Conservation (phyloP, 2,329 filamentous ascomycete genomes). For the Pezicula carpinea region DNA sequence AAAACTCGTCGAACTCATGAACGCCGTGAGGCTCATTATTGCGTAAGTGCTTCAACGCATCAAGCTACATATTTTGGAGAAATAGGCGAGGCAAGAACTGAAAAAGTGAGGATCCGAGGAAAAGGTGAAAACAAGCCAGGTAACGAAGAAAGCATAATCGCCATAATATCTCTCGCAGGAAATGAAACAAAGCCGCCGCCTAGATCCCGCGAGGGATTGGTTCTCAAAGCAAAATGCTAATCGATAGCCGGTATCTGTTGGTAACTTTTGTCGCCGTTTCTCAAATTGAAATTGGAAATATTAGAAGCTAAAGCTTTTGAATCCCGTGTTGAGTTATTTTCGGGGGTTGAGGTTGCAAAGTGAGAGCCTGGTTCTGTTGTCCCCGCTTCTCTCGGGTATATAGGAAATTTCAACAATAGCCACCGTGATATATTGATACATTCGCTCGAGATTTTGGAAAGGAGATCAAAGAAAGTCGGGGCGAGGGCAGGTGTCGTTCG, state of each 20-base stretch:
- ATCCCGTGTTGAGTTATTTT: conserved; percentile 3
- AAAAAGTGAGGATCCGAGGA: background rate
- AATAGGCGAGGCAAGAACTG: background rate
- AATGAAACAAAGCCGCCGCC: conserved; percentile 12
- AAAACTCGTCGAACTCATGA: background rate
- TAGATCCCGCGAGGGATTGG: conserved; percentile 13
- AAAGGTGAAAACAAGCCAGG: conserved; percentile 4
- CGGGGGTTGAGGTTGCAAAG: conserved; percentile 3
- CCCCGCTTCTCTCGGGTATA: conserved; percentile 21
- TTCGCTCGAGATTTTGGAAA: conserved; percentile 12
- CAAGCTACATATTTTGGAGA: background rate
- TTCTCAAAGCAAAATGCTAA: background rate
- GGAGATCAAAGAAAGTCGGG: conserved; percentile 6
- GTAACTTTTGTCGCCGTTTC: background rate
- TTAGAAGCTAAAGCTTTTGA: conserved; percentile 6
- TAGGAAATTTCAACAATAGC: background rate
- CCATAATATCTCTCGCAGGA: conserved; percentile 8
- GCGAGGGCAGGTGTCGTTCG: background rate
- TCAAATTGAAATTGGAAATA: background rate
- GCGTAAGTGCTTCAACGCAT: background rate
- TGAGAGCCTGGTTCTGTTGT: conserved; percentile 20
- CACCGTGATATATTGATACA: conserved; percentile 19
- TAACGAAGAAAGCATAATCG: conserved; percentile 19
- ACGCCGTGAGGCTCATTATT: background rate
- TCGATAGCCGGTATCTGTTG: background rate